Evolutionary conservation across 2,329 filamentous ascomycete genomes (phyloP).

Genomic region (Dendryphion nanum): DNA sequence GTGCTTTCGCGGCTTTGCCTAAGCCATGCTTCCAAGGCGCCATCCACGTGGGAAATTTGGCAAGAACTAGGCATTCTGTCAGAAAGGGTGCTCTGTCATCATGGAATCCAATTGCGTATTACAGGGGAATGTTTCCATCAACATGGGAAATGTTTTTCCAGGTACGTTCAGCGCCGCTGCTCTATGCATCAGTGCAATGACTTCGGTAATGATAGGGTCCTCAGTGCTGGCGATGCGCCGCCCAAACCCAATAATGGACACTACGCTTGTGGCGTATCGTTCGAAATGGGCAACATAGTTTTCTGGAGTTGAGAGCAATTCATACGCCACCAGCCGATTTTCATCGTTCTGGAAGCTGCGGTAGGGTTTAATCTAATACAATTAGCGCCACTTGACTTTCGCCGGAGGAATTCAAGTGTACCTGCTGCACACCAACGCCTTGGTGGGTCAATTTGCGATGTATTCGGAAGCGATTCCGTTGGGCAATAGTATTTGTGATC

Average conservation of each 20-base stretch:
- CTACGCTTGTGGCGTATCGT: slow-evolving; percentile 54
- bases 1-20: slow-evolving; percentile 3
- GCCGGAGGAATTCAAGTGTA: background rate
- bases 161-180: slow-evolving; percentile 53
- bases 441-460: slow-evolving; percentile 11
- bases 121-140: slow-evolving; percentile 56
- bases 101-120: slow-evolving; percentile 1
- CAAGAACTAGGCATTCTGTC: slow-evolving; percentile 4
- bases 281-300: slow-evolving; percentile 56
- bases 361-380: slow-evolving; percentile 49
- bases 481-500: slow-evolving; percentile 6
- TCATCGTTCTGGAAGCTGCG: slow-evolving; percentile 57
- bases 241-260: slow-evolving; percentile 58
- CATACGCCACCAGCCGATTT: slow-evolving; percentile 51
- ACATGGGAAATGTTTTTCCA: slow-evolving; percentile 57
- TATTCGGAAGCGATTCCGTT: slow-evolving; percentile 9
- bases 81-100: too few species aligned
- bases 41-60: slow-evolving; percentile 9
- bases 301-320: slow-evolving; percentile 45
- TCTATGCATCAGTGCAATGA: slow-evolving; percentile 58
- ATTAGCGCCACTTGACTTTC: too few species aligned
- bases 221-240: slow-evolving; percentile 50
- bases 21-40: slow-evolving; percentile 14
- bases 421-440: slow-evolving; percentile 36
- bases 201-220: slow-evolving; percentile 60